Base-by-base conservation (phyloP, 1,284 basidiomycete genomes). In the Phylloboletellus chloephorus region DNA sequence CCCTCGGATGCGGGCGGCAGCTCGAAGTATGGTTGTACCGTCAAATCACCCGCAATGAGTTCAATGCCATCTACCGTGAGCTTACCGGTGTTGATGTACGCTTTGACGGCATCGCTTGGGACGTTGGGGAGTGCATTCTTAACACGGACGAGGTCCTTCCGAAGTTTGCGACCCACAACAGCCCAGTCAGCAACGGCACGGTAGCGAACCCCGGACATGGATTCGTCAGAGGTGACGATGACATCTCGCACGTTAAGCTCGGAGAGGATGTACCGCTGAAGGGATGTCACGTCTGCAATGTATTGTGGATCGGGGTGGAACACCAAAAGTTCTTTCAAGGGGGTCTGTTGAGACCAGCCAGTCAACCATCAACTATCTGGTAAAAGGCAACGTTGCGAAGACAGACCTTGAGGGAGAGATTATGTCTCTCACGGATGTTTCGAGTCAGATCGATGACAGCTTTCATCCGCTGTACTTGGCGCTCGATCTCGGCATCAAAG, bases 211-310 rank as follows among this genome's bases (percentile, higher is more conserved):
- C 94, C 93, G 29, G 91, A 90, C 34, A 76, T 67, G 13, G 72
- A 67, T 66, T 98, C 96, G 63, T 97, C 89, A 4, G 85, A 86
- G 34, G 85, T 93, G 71, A 97, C 90, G 48, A 87, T 66, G 50
- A 98, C 70, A 52, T 91, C 84, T 38, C 90, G 88, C 41, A 98
- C 82, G 67, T 99, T 98, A 59, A 99, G 82, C 67, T 99, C 96
- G 31, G 91, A 94, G 57, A 85, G 75, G 55, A 99, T 84, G 71
- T 98, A 98, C 39, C 82, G 73, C 54, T 90, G 81, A 42, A 99
- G 74, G 12, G 86, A 82, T 52, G 78, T 76, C 58, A 92, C 83
- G 60, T 99, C 96, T 35, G 79, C 78, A 44, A 97, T 76, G 68
- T 91, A 98, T 60, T 85, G 73, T 42, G 74, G 64, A 48, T 93